A percentile compares a stretch with the other conserved stretches of the same genome.
These are phyloP conservation scores for Protomyces lactucae-debilis DNA, from an alignment of 1,139 yeast genomes.

Conservation along the genomic window DNA sequence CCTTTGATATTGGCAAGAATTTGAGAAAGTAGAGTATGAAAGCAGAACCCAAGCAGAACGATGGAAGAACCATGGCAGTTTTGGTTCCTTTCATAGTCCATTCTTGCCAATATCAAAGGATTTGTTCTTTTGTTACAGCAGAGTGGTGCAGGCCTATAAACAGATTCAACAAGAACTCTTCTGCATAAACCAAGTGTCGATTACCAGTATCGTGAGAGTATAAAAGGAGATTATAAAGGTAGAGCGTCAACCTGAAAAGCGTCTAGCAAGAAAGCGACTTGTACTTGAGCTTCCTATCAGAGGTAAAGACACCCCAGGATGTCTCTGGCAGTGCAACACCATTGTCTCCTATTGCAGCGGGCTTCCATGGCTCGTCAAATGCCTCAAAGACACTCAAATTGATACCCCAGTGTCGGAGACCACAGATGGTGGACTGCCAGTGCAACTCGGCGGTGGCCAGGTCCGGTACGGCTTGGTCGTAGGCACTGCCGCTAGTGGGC, in stretches of 20 bases:
- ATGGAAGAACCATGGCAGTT: too few relatives aligned
- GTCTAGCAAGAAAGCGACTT: constrained; percentile 20
- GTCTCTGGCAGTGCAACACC: constrained; percentile 28
- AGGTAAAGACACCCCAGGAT: constrained; percentile 32
- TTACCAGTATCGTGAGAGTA: background rate
- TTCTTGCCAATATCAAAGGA: too few relatives aligned
- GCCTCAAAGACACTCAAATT: constrained; percentile 92
- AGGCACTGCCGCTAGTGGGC: constrained; percentile 85
- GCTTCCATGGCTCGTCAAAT: constrained; percentile 93
- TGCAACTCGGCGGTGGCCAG: constrained; percentile 65
- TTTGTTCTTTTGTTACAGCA: too few relatives aligned
- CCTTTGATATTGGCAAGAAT: too few relatives aligned
- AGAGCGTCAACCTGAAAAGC: background rate
- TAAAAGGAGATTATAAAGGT: background rate
- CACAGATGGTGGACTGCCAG: constrained; percentile 88
- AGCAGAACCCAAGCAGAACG: too few relatives aligned
- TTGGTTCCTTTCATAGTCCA: too few relatives aligned
- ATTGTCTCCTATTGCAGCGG: constrained; percentile 37
- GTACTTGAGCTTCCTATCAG: constrained; percentile 29
- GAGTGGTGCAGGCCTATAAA: too few relatives aligned
- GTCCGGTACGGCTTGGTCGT: constrained; percentile 51
- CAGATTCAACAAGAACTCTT: too few relatives aligned
- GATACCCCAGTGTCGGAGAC: constrained; percentile 91
- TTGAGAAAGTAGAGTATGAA: too few relatives aligned
- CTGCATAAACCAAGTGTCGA: too few relatives aligned